Base-by-base conservation (phyloP, 2,329 filamentous ascomycete genomes). In the Cladosporium sp. region DNA sequence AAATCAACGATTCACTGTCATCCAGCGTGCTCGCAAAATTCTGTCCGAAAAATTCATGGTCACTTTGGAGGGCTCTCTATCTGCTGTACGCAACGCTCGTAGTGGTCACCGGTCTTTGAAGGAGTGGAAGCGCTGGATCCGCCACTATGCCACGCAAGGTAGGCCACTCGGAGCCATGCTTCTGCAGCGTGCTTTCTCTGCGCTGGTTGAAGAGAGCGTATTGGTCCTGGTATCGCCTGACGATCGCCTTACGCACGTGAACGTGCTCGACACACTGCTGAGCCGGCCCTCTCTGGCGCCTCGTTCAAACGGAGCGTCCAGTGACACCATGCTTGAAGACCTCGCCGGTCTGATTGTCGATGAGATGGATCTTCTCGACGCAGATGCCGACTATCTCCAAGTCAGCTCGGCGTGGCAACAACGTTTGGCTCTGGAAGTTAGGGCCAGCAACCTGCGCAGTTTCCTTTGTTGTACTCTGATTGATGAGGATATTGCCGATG, bases 121-220 rank as follows among this genome's bases (percentile, higher is more conserved):
- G 73, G 91, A 97, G 70, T 99, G 95, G 95, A 96, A 91, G 79
- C 88, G 90, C 69, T 92, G 92, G 78, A 81, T 92, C 65, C 91
- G 90, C 54, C 91, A 93, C 68, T 99, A 98, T 79, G 88, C 92
- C 32, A 86, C 88, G 18, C 85, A 87, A 66, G 91, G 91, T 11
- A 87, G 92, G 24, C 94, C 96, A 0, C 81, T 99, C 52, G 93
- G 95, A 11, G 92, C 93, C 14, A 95, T 97, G 90, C 85, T 98
- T 6, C 80, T 99, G 26, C 93, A 97, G 76, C 88, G 92, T 74
- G 93, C 90, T 69, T 96, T 96, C 76, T 92, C 96, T 84, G 89
- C 88, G 78, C 86, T 98, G 36, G 84, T 97, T 14, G 89, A 77
- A 65, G 68, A 74, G 26, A 74, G 69, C 52, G 70, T 73, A 8